Evolutionary conservation across 148 eudicot genomes (phyloP), one percentile per base, ranked within the genome.

Genomic region (Gaultheria prostrata): DNA sequence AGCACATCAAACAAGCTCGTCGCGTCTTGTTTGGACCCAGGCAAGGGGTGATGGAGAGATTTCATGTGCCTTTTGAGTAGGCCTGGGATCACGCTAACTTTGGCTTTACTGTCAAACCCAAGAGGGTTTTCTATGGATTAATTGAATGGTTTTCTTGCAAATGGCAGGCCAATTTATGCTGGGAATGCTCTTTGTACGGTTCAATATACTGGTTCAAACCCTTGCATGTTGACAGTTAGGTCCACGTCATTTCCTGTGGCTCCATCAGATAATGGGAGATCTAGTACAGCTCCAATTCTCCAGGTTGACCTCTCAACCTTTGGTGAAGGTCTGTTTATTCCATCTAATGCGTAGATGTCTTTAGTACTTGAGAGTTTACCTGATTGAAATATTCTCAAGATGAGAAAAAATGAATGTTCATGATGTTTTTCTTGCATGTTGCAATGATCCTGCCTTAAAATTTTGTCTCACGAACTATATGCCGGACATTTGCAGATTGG

Each of bases 181-280:
- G 98, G 98, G 71, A 96, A 96, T 90, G 98, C 98, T 87, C 95
- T 96, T 73, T 91, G 92, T 86, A 89, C 97, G 32, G 93, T 96
- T 61, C 89, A 89, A 56, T 96, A 94, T 86, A 89, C 89, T 81
- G 97, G 98, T 65, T 87, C 90, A 18, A 81, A 85, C 80, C 98
- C 98, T 18, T 96, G 98, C 87, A 87, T 96, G 93, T 72, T 96
- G 92, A 92, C 93, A 80, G 90, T 96, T 80, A 92, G 98, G 81
- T 83, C 98, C 39, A 93, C 98, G 30, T 96, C 98, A 84, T 96
- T 94, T 89, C 91, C 94, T 10, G 87, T 89, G 82, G 74, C 51
- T 28, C 24, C 86, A 61, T 65, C 93, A 82, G 84, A 93, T 80
- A 88, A 78, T 84, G 79, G 88, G 39, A 89, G 87, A 86, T 87